Evolutionary conservation across 1,284 basidiomycete species (phyloP).

Genomic region (Earliella scabrosa): DNA sequence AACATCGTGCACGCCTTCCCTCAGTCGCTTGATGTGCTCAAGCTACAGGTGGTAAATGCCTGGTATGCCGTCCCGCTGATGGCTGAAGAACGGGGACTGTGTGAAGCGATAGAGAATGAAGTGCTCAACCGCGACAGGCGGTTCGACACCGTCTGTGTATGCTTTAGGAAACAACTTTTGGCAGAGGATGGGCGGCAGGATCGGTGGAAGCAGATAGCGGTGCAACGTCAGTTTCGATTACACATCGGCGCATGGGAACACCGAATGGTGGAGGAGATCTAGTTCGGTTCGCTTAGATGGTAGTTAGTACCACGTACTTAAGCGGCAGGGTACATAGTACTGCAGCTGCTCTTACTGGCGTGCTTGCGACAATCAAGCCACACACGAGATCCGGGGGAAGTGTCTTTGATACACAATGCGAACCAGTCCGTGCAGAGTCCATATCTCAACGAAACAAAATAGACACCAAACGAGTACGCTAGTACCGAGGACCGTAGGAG

Average conservation of each 20-base stretch:
- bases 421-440: slow-evolving; percentile 23
- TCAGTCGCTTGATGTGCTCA: slow-evolving; percentile 36
- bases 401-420: slow-evolving; percentile 13
- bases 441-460: slow-evolving; percentile 8
- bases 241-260: slow-evolving; percentile 29
- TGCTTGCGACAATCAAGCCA: not conserved
- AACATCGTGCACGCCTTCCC: slow-evolving; percentile 41
- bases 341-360: not conserved
- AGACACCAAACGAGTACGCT: slow-evolving; percentile 6
- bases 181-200: slow-evolving; percentile 29
- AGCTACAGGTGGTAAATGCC: slow-evolving; percentile 40
- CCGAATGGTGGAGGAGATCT: slow-evolving; percentile 12
- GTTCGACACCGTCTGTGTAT: slow-evolving; percentile 25
- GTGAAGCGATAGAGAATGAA: slow-evolving; percentile 30
- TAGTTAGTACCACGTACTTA: too few species aligned
- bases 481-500: slow-evolving; percentile 14
- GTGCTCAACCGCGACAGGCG: slow-evolving; percentile 23
- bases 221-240: slow-evolving; percentile 23
- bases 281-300: too few species aligned
- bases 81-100: slow-evolving; percentile 38
- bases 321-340: too few species aligned
- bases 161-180: slow-evolving; percentile 34
- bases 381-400: not conserved
- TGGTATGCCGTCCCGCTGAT: slow-evolving; percentile 37
- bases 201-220: slow-evolving; percentile 35